Percentiles rank a stretch among this genome's conserved stretches.
Conservation (phyloP, 305 asterid species). For the Fraxinus angustifolia region DNA sequence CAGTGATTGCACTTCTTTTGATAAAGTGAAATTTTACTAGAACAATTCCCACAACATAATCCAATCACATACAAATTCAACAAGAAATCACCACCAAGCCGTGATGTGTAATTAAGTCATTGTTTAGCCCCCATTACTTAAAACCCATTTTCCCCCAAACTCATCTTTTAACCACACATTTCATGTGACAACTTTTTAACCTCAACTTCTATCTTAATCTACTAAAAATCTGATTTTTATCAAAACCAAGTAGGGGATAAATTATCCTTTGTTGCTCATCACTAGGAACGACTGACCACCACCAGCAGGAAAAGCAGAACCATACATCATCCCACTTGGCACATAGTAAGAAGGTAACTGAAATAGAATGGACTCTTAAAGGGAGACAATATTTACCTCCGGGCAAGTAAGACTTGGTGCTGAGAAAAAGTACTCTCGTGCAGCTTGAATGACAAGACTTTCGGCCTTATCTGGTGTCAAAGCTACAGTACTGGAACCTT, state of each 20-base stretch:
- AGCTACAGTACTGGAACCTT: conserved; percentile 75
- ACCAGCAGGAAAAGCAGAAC: neutral
- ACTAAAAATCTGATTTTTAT: neutral
- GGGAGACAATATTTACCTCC: conserved; percentile 55
- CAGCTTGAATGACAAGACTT: conserved; percentile 93
- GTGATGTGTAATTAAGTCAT: neutral
- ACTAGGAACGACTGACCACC: neutral
- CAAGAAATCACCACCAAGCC: conserved; percentile 12
- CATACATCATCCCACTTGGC: neutral
- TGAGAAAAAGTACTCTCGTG: conserved; percentile 94
- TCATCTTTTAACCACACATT: neutral
- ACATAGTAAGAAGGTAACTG: neutral
- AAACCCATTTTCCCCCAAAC: neutral
- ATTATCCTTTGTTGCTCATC: neutral
- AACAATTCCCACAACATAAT: conserved; percentile 13
- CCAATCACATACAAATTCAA: conserved; percentile 5
- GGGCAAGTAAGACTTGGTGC: conserved; percentile 92
- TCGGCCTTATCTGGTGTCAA: conserved; percentile 92
- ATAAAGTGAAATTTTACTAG: conserved; percentile 8
- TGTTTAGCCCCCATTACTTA: neutral
- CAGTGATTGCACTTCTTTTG: conserved; percentile 9
- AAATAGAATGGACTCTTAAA: neutral
- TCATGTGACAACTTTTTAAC: neutral
- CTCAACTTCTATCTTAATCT: neutral
- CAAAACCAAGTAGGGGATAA: neutral